Conservation (phyloP, 73 alveolate genomes). For the Blepharisma japonicum region DNA sequence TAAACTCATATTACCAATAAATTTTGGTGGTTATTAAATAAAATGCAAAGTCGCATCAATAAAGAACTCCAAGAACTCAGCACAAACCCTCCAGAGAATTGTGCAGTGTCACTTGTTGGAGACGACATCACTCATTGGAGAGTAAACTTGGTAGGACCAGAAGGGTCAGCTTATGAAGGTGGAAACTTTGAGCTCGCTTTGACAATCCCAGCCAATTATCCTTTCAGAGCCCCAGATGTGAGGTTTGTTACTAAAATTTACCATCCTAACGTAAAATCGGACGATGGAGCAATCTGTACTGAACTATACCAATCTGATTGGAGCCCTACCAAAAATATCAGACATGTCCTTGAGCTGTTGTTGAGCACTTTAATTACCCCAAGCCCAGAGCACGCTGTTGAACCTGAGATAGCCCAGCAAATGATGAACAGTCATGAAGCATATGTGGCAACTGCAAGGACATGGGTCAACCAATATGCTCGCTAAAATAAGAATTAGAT, state of each 20-base stretch:
- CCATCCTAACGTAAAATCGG: slow-evolving; percentile 48
- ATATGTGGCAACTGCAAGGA: too few relatives aligned
- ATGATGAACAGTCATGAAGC: slow-evolving; percentile 34
- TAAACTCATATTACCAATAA: too few relatives aligned
- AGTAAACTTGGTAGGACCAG: slow-evolving; percentile 49
- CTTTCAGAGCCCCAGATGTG: slow-evolving; percentile 55
- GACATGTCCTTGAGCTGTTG: slow-evolving; percentile 42
- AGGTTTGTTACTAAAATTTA: slow-evolving; percentile 43
- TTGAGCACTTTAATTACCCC: slow-evolving; percentile 41
- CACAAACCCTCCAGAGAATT: slow-evolving; percentile 1
- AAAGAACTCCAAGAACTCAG: slow-evolving; percentile 27
- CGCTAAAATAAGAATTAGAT: too few relatives aligned
- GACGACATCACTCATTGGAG: slow-evolving; percentile 37
- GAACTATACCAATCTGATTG: slow-evolving; percentile 42
- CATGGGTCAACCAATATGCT: too few relatives aligned
- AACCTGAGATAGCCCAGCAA: slow-evolving; percentile 46
- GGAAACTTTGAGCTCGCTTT: slow-evolving; percentile 46
- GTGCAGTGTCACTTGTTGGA: not conserved
- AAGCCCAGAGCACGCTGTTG: slow-evolving; percentile 44
- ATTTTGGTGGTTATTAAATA: not conserved
- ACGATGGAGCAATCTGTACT: slow-evolving; percentile 41
- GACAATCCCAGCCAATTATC: slow-evolving; percentile 58
- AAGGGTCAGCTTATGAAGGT: slow-evolving; percentile 44
- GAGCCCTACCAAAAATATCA: slow-evolving; percentile 46
- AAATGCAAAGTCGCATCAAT: slow-evolving; percentile 22